Base-by-base conservation (phyloP, 305 asterid genomes). In the Fraxinus ornus region DNA sequence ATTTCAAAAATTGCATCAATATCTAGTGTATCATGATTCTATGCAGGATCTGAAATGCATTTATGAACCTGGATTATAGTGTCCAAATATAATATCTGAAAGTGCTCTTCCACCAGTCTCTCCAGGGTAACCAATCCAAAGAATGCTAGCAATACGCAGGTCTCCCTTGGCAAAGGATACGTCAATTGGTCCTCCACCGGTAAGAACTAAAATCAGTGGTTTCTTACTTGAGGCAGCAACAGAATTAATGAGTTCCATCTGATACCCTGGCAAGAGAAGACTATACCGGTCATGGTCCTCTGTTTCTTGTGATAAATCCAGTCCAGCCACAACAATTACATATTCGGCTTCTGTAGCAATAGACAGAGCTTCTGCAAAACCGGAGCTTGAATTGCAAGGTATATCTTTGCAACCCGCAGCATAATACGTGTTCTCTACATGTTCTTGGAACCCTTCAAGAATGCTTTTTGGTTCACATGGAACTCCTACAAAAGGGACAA, bases 81-180 rank as follows among this genome's bases (percentile, higher is more conserved):
- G 90, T 82, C 98, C 99, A 35, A 94, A 94, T 79, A 96, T 79
- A 81, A 94, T 88, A 81, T 94, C 94, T 6, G 98, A 85, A 33
- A 96, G 92, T 10, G 99, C 98, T 47, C 70, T 85, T 15, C 97
- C 97, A 52, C 98, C 99, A 1, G 94, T 89, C 79, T 96, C 99
- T 78, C 99, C 99, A 4, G 99, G 99, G 88, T 96, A 96, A 73
- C 98, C 98, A 28, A 94, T 90, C 99, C 99, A 96, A 57, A 96
- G 76, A 84, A 96, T 92, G 91, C 97, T 77, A 39, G 95, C 98
- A 64, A 96, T 82, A 5, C 86, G 85, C 1, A 90, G 91, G 84
- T 96, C 92, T 49, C 66, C 70, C 72, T 85, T 87, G 39, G 97
- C 95, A 79, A 94, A 95, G 4, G 98, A 92, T 47, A 92, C 90